Evolutionary conservation across 345 rosid genomes (phyloP).

Genomic region (Nasturtium officinale): DNA sequence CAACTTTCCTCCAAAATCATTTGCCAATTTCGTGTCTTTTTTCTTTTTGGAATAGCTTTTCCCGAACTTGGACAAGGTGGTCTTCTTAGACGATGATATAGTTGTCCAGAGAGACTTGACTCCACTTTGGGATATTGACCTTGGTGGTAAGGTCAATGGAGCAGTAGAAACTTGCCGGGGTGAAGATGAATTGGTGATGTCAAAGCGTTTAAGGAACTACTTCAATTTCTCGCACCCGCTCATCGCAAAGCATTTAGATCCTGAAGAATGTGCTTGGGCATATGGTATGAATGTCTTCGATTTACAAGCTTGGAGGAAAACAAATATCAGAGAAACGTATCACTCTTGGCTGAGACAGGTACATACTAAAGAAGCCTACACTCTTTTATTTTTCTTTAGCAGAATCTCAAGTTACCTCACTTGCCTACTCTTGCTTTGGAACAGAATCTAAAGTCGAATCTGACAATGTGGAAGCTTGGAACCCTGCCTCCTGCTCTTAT

Average conservation of each 20-base stretch:
- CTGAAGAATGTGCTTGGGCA: constrained; percentile 99
- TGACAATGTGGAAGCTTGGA: constrained; percentile 97
- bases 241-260: constrained; percentile 74
- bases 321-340: constrained; percentile 84
- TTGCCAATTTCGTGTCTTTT: neutral
- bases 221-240: constrained; percentile 99
- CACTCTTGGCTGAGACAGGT: constrained; percentile 98
- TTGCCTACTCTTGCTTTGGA: constrained; percentile 22
- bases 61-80: constrained; percentile 92
- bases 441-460: constrained; percentile 88
- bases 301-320: constrained; percentile 86
- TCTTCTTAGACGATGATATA: constrained; percentile 93
- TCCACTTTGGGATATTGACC: constrained; percentile 92
- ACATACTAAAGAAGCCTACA: constrained; percentile 12
- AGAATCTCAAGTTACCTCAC: constrained; percentile 21
- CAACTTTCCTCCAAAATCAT: neutral
- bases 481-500: constrained; percentile 97
- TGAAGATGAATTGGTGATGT: constrained; percentile 98
- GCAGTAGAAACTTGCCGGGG: constrained; percentile 99
- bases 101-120: constrained; percentile 92
- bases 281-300: constrained; percentile 99
- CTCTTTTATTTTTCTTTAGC: neutral
- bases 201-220: constrained; percentile 92
- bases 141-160: constrained; percentile 91
- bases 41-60: constrained; percentile 68